Percentiles rank a stretch among this genome's conserved stretches.
phyloP scores from a whole-genome alignment of 768 basidiomycete species.

The Kwoniella bestiolae region DNA sequence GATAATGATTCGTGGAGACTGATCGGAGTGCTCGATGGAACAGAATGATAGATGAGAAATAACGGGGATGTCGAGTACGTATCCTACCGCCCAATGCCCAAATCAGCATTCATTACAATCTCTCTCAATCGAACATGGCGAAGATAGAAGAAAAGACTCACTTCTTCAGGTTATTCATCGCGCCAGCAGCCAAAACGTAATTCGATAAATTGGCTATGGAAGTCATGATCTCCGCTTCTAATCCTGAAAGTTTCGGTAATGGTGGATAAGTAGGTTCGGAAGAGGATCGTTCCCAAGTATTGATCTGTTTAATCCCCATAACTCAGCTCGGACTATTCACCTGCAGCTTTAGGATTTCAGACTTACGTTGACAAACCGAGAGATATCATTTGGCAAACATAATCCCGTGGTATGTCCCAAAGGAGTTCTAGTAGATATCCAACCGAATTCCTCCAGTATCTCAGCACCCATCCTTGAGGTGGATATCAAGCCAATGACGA shows the following conservation, averaged over 20 bases:
- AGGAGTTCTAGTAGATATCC: conserved; percentile 88
- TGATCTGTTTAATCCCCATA: too few species aligned
- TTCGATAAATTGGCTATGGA: conserved; percentile 93
- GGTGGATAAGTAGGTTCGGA: conserved; percentile 9
- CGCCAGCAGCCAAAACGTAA: conserved; percentile 91
- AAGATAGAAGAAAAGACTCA: conserved; percentile 57
- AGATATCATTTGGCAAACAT: conserved; percentile 83
- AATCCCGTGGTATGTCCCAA: conserved; percentile 85
- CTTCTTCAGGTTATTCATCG: conserved; percentile 86
- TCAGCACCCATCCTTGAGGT: conserved; percentile 90
- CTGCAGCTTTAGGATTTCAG: too few species aligned
- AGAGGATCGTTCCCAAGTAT: conserved; percentile 39
- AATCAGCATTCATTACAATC: too few species aligned
- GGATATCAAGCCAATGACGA: conserved; percentile 88
- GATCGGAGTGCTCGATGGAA: conserved; percentile 84
- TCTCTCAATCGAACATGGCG: too few species aligned
- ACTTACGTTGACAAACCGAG: conserved; percentile 76
- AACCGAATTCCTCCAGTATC: conserved; percentile 86
- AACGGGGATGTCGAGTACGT: conserved; percentile 63
- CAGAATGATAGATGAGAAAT: conserved; percentile 77
- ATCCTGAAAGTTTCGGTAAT: conserved; percentile 59
- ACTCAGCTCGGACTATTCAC: too few species aligned
- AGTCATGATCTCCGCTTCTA: conserved; percentile 81
- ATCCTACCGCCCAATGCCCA: conserved; percentile 40
- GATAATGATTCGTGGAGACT: conserved; percentile 86